Evolutionary conservation across 2,329 filamentous ascomycete species (phyloP).

Genomic region (Lecanicillium sp.): DNA sequence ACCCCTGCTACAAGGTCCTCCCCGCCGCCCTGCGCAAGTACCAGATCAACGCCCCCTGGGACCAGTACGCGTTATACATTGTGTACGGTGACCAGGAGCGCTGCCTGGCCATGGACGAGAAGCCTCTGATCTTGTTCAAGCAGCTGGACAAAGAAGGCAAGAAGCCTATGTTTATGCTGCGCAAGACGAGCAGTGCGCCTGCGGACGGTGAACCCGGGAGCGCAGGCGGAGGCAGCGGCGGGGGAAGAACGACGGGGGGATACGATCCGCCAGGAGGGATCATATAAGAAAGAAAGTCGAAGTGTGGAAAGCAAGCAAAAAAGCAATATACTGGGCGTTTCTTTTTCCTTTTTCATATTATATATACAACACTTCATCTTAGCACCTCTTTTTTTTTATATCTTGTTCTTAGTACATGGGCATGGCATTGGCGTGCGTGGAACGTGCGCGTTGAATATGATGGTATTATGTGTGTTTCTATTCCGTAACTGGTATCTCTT

Average conservation of each 20-base stretch:
- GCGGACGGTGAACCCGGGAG: conserved; percentile 10
- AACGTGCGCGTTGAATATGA: too few relatives aligned
- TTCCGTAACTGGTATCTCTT: too few relatives aligned
- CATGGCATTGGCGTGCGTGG: too few relatives aligned
- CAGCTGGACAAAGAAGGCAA: conserved; percentile 94
- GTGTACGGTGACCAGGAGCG: conserved; percentile 98
- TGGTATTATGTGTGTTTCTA: too few relatives aligned
- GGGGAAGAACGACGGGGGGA: not conserved
- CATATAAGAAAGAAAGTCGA: not conserved
- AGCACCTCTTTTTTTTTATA: too few relatives aligned
- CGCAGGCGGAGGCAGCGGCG: conserved; percentile 7
- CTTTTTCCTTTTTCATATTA: not conserved
- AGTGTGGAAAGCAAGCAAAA: too few relatives aligned
- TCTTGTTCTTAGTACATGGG: too few relatives aligned
- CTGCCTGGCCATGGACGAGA: conserved; percentile 85
- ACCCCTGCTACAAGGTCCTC: conserved; percentile 94
- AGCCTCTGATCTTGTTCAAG: conserved; percentile 93
- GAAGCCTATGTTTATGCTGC: conserved; percentile 99
- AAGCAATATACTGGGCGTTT: too few relatives aligned
- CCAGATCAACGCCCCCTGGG: conserved; percentile 96
- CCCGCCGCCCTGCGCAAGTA: conserved; percentile 96
- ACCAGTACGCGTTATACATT: conserved; percentile 95
- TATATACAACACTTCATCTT: too few relatives aligned
- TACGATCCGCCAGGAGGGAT: conserved; percentile 12
- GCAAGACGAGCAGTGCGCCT: conserved; percentile 38